phyloP scores from a whole-genome alignment of 495 filamentous ascomycete species.

The Immersiella caudata region DNA sequence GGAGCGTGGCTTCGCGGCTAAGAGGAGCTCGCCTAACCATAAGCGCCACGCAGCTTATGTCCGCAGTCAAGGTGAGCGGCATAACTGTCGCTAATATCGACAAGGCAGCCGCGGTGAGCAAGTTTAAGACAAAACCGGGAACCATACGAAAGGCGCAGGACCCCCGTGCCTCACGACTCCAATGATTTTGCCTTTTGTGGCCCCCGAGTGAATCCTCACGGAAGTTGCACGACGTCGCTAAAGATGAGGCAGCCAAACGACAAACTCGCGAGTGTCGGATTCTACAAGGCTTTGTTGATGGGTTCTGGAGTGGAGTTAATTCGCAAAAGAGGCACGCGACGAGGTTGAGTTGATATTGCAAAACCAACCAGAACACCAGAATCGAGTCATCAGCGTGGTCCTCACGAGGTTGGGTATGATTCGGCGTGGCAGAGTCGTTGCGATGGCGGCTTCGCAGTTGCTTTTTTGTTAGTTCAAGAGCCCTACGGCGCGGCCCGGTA shows the following conservation, averaged over 20 bases:
- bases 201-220: no score
- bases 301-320: neutral
- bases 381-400: neutral
- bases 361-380: neutral
- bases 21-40: neutral
- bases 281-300: neutral
- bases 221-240: neutral
- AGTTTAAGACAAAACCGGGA: neutral
- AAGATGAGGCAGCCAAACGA: no score
- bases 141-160: neutral
- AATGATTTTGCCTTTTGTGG: no score
- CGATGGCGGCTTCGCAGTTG: neutral
- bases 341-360: neutral
- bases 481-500: neutral
- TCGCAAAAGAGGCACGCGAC: neutral
- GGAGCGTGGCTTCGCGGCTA: neutral
- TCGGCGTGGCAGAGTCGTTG: neutral
- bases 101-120: neutral
- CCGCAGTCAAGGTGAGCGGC: neutral
- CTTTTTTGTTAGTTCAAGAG: neutral
- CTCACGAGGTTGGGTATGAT: neutral
- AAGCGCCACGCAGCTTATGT: neutral
- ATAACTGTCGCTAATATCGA: neutral
- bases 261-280: neutral
- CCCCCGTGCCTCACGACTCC: neutral